A percentile compares a stretch with the other conserved stretches of the same genome.
Evolutionary conservation across 202 grass and related monocot species (phyloP).

Genomic region (Dendrocalamus latiflorus): DNA sequence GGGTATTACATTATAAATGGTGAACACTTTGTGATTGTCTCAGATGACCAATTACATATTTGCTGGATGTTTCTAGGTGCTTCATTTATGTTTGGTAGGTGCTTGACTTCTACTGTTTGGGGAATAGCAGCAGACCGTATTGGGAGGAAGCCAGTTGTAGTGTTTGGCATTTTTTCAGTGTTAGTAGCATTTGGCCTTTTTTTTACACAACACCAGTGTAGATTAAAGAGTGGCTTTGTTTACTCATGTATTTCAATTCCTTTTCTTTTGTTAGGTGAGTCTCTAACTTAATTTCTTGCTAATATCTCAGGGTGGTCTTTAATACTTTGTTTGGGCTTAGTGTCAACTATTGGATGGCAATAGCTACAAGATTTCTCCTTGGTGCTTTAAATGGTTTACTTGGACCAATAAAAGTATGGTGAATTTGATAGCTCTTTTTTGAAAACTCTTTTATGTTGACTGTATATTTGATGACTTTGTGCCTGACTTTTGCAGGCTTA

Average conservation of each 20-base stretch:
- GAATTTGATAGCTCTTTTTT: background rate
- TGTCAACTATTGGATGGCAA: slow-evolving; percentile 78
- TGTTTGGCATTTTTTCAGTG: slow-evolving; percentile 62
- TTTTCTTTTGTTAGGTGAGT: background rate
- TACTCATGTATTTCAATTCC: background rate
- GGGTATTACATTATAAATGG: background rate
- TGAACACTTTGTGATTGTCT: background rate
- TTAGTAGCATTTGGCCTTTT: slow-evolving; percentile 27
- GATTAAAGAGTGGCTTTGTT: background rate
- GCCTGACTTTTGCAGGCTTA: slow-evolving; percentile 51
- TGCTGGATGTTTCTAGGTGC: slow-evolving; percentile 52
- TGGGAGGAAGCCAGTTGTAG: slow-evolving; percentile 71
- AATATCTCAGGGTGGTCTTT: slow-evolving; percentile 59
- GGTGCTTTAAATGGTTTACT: slow-evolving; percentile 73
- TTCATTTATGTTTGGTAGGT: slow-evolving; percentile 77
- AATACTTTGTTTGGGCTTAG: slow-evolving; percentile 83
- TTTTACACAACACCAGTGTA: background rate
- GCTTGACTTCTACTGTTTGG: slow-evolving; percentile 59
- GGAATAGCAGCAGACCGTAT: slow-evolving; percentile 61
- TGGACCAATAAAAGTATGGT: slow-evolving; percentile 64
- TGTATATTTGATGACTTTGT: slow-evolving; percentile 2
- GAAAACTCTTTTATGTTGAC: background rate
- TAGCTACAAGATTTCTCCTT: slow-evolving; percentile 60
- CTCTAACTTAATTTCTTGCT: slow-evolving; percentile 6
- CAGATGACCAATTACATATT: background rate